Conservation (phyloP, 129 eudicot species). For the Saposhnikovia divaricata region DNA sequence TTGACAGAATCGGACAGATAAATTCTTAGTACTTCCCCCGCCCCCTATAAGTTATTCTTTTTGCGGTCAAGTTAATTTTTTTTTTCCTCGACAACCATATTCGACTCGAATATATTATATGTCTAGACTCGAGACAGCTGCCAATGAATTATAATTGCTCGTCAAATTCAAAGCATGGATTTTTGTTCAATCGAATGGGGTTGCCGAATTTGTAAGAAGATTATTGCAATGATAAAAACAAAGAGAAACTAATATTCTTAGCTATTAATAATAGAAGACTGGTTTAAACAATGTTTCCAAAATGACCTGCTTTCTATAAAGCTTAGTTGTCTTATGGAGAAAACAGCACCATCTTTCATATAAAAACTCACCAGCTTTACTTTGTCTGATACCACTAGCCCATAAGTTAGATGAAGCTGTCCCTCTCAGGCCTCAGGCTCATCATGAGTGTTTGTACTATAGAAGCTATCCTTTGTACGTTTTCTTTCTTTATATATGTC, state of each 20-base stretch:
- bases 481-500: not conserved
- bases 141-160: too few species aligned
- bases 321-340: slow-evolving; percentile 4
- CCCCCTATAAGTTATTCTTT: not conserved
- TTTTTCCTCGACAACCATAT: not conserved
- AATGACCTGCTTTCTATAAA: not conserved
- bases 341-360: not conserved
- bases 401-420: not conserved
- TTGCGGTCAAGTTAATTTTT: not conserved
- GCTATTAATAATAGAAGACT: not conserved
- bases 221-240: slow-evolving; percentile 1
- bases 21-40: not conserved
- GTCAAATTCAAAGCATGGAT: not conserved
- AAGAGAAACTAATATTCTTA: not conserved
- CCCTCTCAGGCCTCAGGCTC: not conserved
- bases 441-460: not conserved
- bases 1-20: not conserved
- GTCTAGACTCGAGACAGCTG: too few species aligned
- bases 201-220: not conserved
- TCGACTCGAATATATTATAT: too few species aligned
- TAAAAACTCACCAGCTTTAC: not conserved
- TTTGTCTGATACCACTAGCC: not conserved
- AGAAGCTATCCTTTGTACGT: not conserved
- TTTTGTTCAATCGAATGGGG: not conserved
- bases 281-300: not conserved